These are phyloP conservation scores for Farysia itapuensis DNA, from an alignment of 1,284 basidiomycete species.

Conservation along the genomic window DNA sequence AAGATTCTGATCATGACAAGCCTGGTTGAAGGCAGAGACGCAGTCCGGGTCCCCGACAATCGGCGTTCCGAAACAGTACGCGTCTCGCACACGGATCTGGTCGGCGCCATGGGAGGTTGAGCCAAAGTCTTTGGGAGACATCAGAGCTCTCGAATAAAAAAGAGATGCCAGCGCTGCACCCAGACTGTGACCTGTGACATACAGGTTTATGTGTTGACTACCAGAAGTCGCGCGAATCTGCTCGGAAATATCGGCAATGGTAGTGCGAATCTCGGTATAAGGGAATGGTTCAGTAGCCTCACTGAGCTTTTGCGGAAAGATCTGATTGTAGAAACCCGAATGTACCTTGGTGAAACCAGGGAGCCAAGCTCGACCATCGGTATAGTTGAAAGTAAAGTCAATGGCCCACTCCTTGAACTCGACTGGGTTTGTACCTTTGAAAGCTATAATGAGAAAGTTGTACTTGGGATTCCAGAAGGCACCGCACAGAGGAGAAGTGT, in stretches of 20 bases:
- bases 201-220: constrained; percentile 30
- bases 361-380: constrained; percentile 30
- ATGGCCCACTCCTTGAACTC: constrained; percentile 61
- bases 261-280: constrained; percentile 25
- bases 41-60: constrained; percentile 37
- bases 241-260: constrained; percentile 15
- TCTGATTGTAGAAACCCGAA: constrained; percentile 34
- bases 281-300: constrained; percentile 19
- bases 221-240: constrained; percentile 11
- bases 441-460: constrained; percentile 37
- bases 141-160: constrained; percentile 28
- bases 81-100: constrained; percentile 27
- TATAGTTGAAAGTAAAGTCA: constrained; percentile 53
- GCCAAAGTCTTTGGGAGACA: constrained; percentile 33
- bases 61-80: constrained; percentile 38
- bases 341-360: constrained; percentile 34
- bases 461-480: constrained; percentile 31
- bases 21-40: constrained; percentile 29
- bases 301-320: constrained; percentile 31
- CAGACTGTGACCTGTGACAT: constrained; percentile 29
- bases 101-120: constrained; percentile 10
- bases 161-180: constrained; percentile 28
- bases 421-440: constrained; percentile 58
- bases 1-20: constrained; percentile 13
- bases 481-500: constrained; percentile 32